phyloP scores from a whole-genome alignment of 306 rosid genomes.

The Trifolium fragiferum region DNA sequence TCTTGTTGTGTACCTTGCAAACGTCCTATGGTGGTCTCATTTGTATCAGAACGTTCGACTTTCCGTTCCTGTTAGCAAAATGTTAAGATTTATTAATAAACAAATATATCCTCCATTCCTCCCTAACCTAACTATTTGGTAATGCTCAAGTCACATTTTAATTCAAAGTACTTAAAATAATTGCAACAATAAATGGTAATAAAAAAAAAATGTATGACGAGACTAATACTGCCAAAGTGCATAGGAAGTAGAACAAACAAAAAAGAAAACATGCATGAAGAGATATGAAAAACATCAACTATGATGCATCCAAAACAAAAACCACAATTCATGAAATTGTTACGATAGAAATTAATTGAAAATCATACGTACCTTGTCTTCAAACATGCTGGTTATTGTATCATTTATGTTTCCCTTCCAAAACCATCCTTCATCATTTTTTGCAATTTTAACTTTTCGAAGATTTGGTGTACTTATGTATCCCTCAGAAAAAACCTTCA shows the following conservation, averaged over 20 bases:
- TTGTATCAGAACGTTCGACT: not conserved
- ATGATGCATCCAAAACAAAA: not conserved
- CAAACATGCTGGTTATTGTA: not conserved
- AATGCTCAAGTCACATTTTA: too few relatives aligned
- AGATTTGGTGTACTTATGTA: not conserved
- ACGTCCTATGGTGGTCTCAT: too few relatives aligned
- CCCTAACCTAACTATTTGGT: not conserved
- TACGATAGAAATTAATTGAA: not conserved
- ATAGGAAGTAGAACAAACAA: too few relatives aligned
- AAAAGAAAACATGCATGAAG: too few relatives aligned
- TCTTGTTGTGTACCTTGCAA: too few relatives aligned
- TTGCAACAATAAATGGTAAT: too few relatives aligned
- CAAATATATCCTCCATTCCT: not conserved
- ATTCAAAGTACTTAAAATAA: too few relatives aligned
- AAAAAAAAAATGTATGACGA: too few relatives aligned
- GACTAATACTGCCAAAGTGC: too few relatives aligned
- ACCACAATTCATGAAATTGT: too few relatives aligned
- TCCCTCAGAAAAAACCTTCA: not conserved
- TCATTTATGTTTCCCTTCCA: conserved; percentile 1
- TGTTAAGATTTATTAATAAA: not conserved
- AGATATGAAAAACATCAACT: too few relatives aligned
- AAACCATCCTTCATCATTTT: not conserved
- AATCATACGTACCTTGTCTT: not conserved
- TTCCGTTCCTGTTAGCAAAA: not conserved
- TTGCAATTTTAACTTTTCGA: not conserved